phyloP scores from a whole-genome alignment of 495 filamentous ascomycete species.

The Tuber aestivum region DNA sequence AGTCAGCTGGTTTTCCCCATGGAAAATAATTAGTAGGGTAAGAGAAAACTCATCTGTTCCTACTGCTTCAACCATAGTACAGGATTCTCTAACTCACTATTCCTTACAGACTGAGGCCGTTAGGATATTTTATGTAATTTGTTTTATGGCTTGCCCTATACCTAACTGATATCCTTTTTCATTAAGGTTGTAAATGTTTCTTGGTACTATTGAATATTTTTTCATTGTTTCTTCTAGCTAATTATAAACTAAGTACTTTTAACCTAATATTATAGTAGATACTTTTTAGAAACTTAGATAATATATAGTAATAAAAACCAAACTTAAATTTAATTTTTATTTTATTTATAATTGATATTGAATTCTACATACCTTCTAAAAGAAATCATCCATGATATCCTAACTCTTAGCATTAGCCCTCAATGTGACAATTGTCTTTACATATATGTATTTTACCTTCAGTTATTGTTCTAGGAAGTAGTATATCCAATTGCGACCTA shows the following conservation, averaged over 20 bases:
- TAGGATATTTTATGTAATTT: neutral
- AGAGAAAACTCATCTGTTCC: neutral
- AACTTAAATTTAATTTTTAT: no score
- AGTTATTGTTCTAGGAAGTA: neutral
- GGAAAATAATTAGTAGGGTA: neutral
- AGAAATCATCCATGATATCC: constrained; percentile 20
- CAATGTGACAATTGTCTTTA: constrained; percentile 6
- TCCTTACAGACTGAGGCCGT: neutral
- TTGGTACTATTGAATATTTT: neutral
- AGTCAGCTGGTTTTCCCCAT: neutral
- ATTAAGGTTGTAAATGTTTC: neutral
- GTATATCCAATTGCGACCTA: neutral
- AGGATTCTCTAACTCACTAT: neutral
- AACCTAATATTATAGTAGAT: neutral
- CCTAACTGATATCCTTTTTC: neutral
- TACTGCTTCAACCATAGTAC: neutral
- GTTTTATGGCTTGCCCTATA: neutral
- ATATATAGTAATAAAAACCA: no score
- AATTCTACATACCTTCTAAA: constrained; percentile 4
- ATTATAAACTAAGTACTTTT: neutral
- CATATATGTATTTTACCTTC: neutral
- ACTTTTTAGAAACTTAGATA: neutral
- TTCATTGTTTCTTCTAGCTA: neutral
- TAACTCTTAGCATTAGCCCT: constrained; percentile 15
- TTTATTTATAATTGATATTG: neutral